Conservation (phyloP, 208 protist species). For the Leptomonas pyrrhocoris region DNA sequence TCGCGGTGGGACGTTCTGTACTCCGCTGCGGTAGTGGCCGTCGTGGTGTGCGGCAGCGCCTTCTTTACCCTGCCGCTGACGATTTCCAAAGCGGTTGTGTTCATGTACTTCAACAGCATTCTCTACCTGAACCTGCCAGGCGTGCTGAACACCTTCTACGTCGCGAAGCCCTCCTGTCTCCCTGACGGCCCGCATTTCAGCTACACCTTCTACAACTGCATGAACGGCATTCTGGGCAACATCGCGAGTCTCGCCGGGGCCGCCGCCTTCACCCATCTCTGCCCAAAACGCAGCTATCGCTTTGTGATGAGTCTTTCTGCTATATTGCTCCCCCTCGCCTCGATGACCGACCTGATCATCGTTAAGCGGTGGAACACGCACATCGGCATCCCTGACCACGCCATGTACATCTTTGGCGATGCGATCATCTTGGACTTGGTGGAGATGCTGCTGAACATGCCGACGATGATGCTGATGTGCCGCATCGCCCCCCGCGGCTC, state of each 20-base stretch:
- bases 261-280: constrained; percentile 55
- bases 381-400: constrained; percentile 53
- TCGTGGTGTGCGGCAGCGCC: constrained; percentile 15
- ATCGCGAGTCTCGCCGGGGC: constrained; percentile 45
- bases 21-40: constrained; percentile 13
- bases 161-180: constrained; percentile 41
- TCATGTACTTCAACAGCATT: constrained; percentile 36
- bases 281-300: constrained; percentile 53
- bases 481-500: constrained; percentile 73
- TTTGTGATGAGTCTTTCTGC: constrained; percentile 56
- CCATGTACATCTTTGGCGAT: constrained; percentile 72
- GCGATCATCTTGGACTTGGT: constrained; percentile 60
- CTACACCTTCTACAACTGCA: constrained; percentile 61
- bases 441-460: constrained; percentile 71
- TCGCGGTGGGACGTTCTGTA: constrained; percentile 22
- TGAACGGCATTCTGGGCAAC: constrained; percentile 40
- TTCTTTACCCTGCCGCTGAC: constrained; percentile 39
- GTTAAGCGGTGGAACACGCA: constrained; percentile 67
- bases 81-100: constrained; percentile 41
- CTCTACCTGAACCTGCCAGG: constrained; percentile 55
- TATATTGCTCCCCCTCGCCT: constrained; percentile 44
- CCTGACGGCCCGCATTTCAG: constrained; percentile 60
- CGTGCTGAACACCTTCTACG: constrained; percentile 57
- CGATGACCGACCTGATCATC: constrained; percentile 67
- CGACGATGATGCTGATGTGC: constrained; percentile 68